Base-by-base conservation (phyloP, 441 rosid species). In the Lepidium campestre region DNA sequence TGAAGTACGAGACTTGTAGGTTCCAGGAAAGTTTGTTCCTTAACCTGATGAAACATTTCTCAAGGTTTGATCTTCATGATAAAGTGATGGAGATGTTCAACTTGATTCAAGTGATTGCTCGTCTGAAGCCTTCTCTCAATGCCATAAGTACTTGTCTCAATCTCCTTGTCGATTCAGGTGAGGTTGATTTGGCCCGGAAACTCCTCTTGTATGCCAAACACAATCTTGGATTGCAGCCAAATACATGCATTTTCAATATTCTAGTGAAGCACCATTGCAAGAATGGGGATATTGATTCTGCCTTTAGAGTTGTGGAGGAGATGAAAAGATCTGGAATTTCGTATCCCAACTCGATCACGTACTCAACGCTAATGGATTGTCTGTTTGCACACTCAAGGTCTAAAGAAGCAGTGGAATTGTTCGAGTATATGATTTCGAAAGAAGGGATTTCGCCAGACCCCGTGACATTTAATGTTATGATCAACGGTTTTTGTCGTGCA, bases 61-160 rank as follows among this genome's bases (percentile, higher is more conserved):
- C 89, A 0, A 80, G 63, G 64, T 85, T 75, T 20, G 75, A 61
- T 49, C 70, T 86, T 44, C 81, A 84, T 29, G 86, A 75, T 45
- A 81, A 75, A 52, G 91, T 86, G 47, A 76, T 86, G 27, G 91
- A 88, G 70, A 88, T 90, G 90, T 90, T 93, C 67, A 45, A 70
- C 71, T 73, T 80, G 59, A 90, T 93, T 67, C 82, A 78, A 57
- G 83, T 83, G 27, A 70, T 86, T 57, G 84, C 81, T 37, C 90
- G 90, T 35, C 84, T 81, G 68, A 93, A 82, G 73, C 98, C 98
- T 55, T 88, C 97, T 23, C 79, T 83, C 10, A 88, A 79, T 53
- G 93, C 98, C 32, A 54, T 88, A 25, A 85, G 94, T 70, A 90
- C 97, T 20, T 90, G 96, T 72, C 90, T 90, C 67, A 93, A 88